These are phyloP conservation scores for Suaeda aralocaspica DNA, from an alignment of 148 eudicot species.

Conservation along the genomic window DNA sequence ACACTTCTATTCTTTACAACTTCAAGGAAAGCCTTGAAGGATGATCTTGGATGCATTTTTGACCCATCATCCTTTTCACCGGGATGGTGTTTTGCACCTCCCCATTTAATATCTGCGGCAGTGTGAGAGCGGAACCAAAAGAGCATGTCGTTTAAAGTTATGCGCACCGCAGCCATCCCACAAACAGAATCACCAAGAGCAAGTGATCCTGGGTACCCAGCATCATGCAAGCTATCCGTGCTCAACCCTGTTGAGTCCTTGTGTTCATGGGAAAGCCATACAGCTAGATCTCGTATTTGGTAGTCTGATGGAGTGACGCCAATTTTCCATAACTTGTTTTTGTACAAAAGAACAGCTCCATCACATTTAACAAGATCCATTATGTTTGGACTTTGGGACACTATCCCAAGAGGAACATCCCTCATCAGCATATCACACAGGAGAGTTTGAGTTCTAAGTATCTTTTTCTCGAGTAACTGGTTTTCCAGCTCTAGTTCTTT, in stretches of 20 bases:
- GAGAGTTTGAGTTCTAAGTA: constrained; percentile 82
- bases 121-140: constrained; percentile 96
- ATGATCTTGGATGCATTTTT: constrained; percentile 89
- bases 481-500: constrained; percentile 77
- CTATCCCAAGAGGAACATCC: constrained; percentile 80
- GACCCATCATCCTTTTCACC: constrained; percentile 71
- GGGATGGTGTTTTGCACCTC: constrained; percentile 79
- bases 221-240: constrained; percentile 87
- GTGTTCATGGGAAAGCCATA: constrained; percentile 73
- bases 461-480: constrained; percentile 79
- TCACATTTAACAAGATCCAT: constrained; percentile 98
- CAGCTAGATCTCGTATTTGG: constrained; percentile 61
- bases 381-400: constrained; percentile 72
- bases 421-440: constrained; percentile 91
- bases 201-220: constrained; percentile 79
- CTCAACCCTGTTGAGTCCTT: constrained; percentile 87
- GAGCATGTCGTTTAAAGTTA: constrained; percentile 63
- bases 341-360: constrained; percentile 79
- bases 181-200: constrained; percentile 71
- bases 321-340: constrained; percentile 47
- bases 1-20: constrained; percentile 78
- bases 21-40: constrained; percentile 89
- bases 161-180: constrained; percentile 83
- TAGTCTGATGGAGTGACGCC: constrained; percentile 66
- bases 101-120: constrained; percentile 84